Percentiles rank a stretch among this genome's conserved stretches.
Evolutionary conservation across 2,329 filamentous ascomycete genomes (phyloP).

Genomic region (Neocucurbitaria cava): DNA sequence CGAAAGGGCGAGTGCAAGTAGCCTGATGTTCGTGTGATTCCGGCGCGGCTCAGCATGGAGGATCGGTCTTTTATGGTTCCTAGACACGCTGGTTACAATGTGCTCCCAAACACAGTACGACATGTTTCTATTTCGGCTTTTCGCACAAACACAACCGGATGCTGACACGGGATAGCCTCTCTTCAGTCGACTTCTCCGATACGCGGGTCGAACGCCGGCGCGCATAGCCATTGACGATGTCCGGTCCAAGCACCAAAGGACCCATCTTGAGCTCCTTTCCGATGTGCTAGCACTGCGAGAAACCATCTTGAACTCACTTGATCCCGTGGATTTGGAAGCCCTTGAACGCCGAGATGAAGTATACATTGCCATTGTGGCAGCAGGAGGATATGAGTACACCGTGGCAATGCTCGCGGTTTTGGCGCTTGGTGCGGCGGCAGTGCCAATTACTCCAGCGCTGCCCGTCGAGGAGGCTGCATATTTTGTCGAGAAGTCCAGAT

Average conservation of each 20-base stretch:
- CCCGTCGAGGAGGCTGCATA: constrained; percentile 56
- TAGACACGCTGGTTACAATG: constrained; percentile 32
- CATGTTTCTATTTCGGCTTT: not conserved
- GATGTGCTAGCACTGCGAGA: constrained; percentile 55
- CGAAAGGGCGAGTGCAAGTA: not conserved
- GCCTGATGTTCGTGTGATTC: constrained; percentile 8
- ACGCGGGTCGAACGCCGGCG: constrained; percentile 44
- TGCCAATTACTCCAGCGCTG: constrained; percentile 53
- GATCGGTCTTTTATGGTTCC: constrained; percentile 38
- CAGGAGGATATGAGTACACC: constrained; percentile 57
- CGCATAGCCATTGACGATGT: constrained; percentile 51
- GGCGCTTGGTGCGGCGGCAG: constrained; percentile 56
- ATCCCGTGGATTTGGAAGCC: constrained; percentile 30
- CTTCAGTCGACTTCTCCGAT: constrained; percentile 52
- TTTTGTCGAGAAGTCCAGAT: constrained; percentile 51
- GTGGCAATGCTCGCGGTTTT: constrained; percentile 58
- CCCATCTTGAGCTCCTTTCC: constrained; percentile 53
- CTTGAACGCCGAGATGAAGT: constrained; percentile 48
- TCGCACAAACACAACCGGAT: not conserved
- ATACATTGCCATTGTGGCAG: constrained; percentile 55
- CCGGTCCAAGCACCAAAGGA: constrained; percentile 45
- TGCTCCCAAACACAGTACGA: constrained; percentile 43
- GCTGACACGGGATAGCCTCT: constrained; percentile 38
- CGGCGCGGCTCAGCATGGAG: constrained; percentile 25
- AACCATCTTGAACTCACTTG: constrained; percentile 41